A percentile compares a stretch with the other conserved stretches of the same genome.
Evolutionary conservation across 805 yeast species (phyloP).

Genomic region (Starmerella sirachaensis): DNA sequence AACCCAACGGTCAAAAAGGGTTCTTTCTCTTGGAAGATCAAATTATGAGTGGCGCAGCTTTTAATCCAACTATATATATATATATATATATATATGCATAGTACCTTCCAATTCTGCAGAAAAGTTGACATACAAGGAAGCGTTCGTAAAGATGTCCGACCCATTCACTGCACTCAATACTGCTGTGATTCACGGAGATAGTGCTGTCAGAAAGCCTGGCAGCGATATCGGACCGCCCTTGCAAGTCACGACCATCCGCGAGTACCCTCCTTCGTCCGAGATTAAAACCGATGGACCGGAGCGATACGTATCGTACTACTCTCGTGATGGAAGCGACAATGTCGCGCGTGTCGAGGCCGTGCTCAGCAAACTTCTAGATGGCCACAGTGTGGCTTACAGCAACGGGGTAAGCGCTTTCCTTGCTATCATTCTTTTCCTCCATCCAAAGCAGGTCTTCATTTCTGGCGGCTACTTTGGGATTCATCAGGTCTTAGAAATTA

Average conservation of each 20-base stretch:
- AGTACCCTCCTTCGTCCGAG: slow-evolving; percentile 49
- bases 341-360: slow-evolving; percentile 54
- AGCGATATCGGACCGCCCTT: slow-evolving; percentile 59
- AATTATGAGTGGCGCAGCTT: too few species aligned
- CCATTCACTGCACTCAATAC: neutral
- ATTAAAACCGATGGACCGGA: slow-evolving; percentile 21
- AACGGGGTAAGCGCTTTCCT: slow-evolving; percentile 73
- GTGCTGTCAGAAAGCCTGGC: neutral
- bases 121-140: too few species aligned
- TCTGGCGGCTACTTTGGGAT: slow-evolving; percentile 80
- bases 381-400: slow-evolving; percentile 56
- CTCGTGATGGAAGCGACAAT: slow-evolving; percentile 65
- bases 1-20: too few species aligned
- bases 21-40: too few species aligned
- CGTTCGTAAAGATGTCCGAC: too few species aligned
- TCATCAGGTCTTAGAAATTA: slow-evolving; percentile 51
- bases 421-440: slow-evolving; percentile 55
- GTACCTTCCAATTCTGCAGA: too few species aligned
- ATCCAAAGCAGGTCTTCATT: slow-evolving; percentile 63
- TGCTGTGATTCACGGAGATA: neutral
- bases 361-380: slow-evolving; percentile 46
- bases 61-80: too few species aligned
- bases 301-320: slow-evolving; percentile 33
- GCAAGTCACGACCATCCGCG: slow-evolving; percentile 66
- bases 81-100: too few species aligned